Base-by-base conservation (phyloP, 805 yeast species). In the Yamadazyma endophytica region DNA sequence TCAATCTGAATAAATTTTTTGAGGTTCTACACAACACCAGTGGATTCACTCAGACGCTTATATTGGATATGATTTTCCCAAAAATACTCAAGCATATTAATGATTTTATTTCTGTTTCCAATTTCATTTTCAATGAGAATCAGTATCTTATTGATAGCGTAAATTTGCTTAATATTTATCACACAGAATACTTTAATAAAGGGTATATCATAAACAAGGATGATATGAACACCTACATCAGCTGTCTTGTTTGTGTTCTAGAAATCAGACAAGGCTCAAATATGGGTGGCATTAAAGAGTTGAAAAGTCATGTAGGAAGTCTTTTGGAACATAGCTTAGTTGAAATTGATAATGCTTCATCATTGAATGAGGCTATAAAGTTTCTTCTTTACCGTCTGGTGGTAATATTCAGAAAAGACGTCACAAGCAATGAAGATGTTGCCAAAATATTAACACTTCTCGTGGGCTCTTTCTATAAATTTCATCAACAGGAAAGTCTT, bases 31-130 rank as follows among this genome's bases (percentile, higher is more conserved):
- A 43, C 19, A 39, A 39, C 1, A 40, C 61, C 22, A 57, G 51
- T 29, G 70, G 61, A 9, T 54, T 63, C 27, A 60, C 69, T 2
- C 54, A 50, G 24, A 55, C 52, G 24, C 33, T 64, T 21, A 47
- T 61, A 4, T 42, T 60, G 19, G 61, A 61, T 16, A 33, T 49
- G 3, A 41, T 65, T 4, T 65, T 62, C 33, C 70, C 71, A 4
- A 37, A 36, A 11, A 42, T 64, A 1, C 59, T 64, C 31, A 46
- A 49, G 14, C 72, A 63, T 35, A 44, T 61, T 2, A 56, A 52
- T 37, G 55, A 56, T 28, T 60, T 62, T 32, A 39, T 62, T 4
- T 38, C 34, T 17, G 55, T 52, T 4, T 49, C 65, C 8, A 57
- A 56, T 22, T 59, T 57, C 37, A 57, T 63, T 12, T 61, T 50